A percentile compares a stretch with the other conserved stretches of the same genome.
phyloP scores from a whole-genome alignment of 345 rosid genomes.

The Pugionium cornutum region DNA sequence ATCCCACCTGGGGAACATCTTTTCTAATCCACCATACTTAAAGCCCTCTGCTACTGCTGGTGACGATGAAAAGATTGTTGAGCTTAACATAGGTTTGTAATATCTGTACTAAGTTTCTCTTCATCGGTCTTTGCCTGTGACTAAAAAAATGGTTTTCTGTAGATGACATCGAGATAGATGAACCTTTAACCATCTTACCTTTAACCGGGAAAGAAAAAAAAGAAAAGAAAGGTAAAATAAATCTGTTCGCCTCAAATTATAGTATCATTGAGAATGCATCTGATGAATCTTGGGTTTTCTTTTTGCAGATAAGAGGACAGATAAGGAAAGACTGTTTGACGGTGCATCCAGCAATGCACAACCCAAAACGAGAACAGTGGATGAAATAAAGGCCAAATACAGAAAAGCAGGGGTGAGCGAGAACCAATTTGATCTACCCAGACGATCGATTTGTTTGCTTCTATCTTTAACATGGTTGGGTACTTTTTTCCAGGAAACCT shows the following conservation, averaged over 20 bases:
- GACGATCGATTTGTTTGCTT: neutral
- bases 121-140: slow-evolving; percentile 26
- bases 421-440: slow-evolving; percentile 3
- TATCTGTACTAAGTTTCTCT: slow-evolving; percentile 26
- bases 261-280: slow-evolving; percentile 14
- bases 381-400: slow-evolving; percentile 89
- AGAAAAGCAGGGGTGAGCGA: slow-evolving; percentile 56
- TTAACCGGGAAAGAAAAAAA: slow-evolving; percentile 43
- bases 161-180: slow-evolving; percentile 83
- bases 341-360: slow-evolving; percentile 56
- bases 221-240: slow-evolving; percentile 49
- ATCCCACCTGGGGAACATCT: slow-evolving; percentile 60
- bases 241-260: neutral
- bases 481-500: slow-evolving; percentile 55
- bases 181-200: slow-evolving; percentile 44
- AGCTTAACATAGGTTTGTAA: slow-evolving; percentile 70
- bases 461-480: slow-evolving; percentile 32
- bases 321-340: slow-evolving; percentile 68
- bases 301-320: slow-evolving; percentile 52
- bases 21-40: slow-evolving; percentile 64
- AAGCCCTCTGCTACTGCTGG: slow-evolving; percentile 47
- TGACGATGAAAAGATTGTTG: slow-evolving; percentile 45
- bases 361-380: slow-evolving; percentile 69
- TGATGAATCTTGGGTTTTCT: slow-evolving; percentile 28
- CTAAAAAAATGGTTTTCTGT: slow-evolving; percentile 37